phyloP scores from a whole-genome alignment of 2,329 filamentous ascomycete species.

The Graphium sp. region DNA sequence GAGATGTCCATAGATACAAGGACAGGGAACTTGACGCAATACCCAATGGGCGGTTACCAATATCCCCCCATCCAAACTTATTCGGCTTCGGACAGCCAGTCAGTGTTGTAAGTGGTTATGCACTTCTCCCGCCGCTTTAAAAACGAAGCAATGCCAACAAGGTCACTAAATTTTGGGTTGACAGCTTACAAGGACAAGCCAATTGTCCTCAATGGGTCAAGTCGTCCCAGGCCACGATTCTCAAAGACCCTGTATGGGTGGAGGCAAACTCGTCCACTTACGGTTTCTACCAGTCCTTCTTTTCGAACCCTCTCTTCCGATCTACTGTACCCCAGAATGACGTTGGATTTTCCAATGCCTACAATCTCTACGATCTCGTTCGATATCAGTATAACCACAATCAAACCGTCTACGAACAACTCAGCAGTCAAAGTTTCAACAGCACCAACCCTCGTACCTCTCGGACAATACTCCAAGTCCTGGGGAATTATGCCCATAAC shows the following conservation, averaged over 20 bases:
- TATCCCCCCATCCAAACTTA: conserved; percentile 51
- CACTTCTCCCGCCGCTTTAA: background rate
- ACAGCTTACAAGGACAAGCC: background rate
- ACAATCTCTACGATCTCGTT: conserved; percentile 36
- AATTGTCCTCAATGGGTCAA: conserved; percentile 19
- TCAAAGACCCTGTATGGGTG: conserved; percentile 9
- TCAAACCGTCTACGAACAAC: conserved; percentile 16
- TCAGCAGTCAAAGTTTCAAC: conserved; percentile 13
- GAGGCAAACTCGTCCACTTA: conserved; percentile 12
- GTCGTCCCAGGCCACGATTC: conserved; percentile 12
- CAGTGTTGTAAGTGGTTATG: conserved; percentile 23
- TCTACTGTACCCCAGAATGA: conserved; percentile 16
- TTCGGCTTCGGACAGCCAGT: conserved; percentile 23
- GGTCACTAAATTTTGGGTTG: background rate
- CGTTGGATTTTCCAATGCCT: conserved; percentile 30
- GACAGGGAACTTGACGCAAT: conserved; percentile 25
- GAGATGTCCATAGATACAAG: conserved; percentile 6
- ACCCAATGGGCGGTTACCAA: conserved; percentile 65
- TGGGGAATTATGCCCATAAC: conserved; percentile 46
- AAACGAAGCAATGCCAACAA: background rate
- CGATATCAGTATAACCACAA: conserved; percentile 36
- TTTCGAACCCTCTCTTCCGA: conserved; percentile 16
- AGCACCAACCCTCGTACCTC: too few species aligned
- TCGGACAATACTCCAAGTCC: conserved; percentile 14
- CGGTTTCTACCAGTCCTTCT: conserved; percentile 25